Conservation (phyloP, 2,329 filamentous ascomycete genomes). For the Arthrobotrys musiformis region DNA sequence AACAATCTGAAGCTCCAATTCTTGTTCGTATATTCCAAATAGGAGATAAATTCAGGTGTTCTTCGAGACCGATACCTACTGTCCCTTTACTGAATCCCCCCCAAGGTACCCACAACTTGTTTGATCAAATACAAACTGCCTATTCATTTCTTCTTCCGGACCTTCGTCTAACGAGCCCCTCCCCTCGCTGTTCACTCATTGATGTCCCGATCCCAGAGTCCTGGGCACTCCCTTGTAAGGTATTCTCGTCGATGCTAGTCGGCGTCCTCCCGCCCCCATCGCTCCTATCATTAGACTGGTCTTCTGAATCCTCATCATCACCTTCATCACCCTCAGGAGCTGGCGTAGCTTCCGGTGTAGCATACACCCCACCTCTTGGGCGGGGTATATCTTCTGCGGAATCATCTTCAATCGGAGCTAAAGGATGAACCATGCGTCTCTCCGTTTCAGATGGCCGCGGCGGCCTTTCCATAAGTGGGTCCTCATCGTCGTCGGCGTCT, state of each 20-base stretch:
- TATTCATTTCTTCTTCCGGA: slow-evolving; percentile 46
- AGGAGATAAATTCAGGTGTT: background rate
- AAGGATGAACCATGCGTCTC: slow-evolving; percentile 33
- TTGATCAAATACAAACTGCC: background rate
- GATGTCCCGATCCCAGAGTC: slow-evolving; percentile 55
- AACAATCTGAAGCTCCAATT: slow-evolving; percentile 3
- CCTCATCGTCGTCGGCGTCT: slow-evolving; percentile 24
- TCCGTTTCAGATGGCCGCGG: slow-evolving; percentile 19
- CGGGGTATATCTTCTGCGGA: slow-evolving; percentile 53
- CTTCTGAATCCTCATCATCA: slow-evolving; percentile 51
- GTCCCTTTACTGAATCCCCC: background rate
- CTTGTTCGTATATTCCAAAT: slow-evolving; percentile 12
- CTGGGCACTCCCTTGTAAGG: slow-evolving; percentile 43
- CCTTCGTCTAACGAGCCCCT: slow-evolving; percentile 40
- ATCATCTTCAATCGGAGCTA: slow-evolving; percentile 50
- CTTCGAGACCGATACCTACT: background rate
- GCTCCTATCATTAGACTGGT: slow-evolving; percentile 31
- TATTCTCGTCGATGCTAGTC: slow-evolving; percentile 50
- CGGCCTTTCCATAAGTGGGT: slow-evolving; percentile 2
- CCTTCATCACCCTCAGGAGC: slow-evolving; percentile 46
- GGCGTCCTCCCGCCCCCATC: slow-evolving; percentile 50
- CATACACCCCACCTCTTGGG: slow-evolving; percentile 48
- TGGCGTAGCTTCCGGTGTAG: slow-evolving; percentile 47
- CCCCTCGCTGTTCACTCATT: slow-evolving; percentile 44
- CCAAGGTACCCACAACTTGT: background rate